Base-by-base conservation (phyloP, 257 asterid genomes). In the Solanum chmielewskii region DNA sequence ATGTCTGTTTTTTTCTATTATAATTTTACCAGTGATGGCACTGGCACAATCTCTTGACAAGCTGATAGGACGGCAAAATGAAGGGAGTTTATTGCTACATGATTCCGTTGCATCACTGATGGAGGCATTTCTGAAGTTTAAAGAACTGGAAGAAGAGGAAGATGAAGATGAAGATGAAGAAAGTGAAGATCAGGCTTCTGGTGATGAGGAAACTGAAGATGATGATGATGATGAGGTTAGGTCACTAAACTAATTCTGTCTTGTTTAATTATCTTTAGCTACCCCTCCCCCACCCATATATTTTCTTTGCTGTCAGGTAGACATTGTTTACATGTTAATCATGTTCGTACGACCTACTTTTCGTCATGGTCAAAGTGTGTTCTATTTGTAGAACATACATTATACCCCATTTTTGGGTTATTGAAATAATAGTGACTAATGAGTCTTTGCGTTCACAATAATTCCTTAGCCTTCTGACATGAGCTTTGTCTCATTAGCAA, bases 11-110 rank as follows among this genome's bases (percentile, higher is more conserved):
- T 69, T 71, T 45, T 29, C 68, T 80, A 29, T 80, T 29, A 29
- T 88, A 81, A 74, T 59, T 80, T 88, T 76, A 78, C 41, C 90
- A 91, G 93, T 86, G 76, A 70, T 91, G 86, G 70, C 92, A 71
- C 88, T 91, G n/a, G 87, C 88, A 33, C 90, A 88, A 75, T 89
- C 85, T 42, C 86, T 89, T 62, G 92, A 88, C 83, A 83, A 75
- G 69, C 86, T 91, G 87, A 31, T 86, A 73, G 86, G 71, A 71
- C 42, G 68, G 64, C 85, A 84, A 86, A 88, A 80, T 41, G 89
- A 64, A 23, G 75, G 78, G 14, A 18, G 85, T 76, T 42, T 7
- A 47, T 71, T 87, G 35, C 86, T 89, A 82, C 89, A 70, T 64
- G 90, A 85, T 85, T 86, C 90, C 49, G 37, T 89, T 85, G 83